Base-by-base conservation (phyloP, 306 rosid genomes). In the Ceratonia siliqua region DNA sequence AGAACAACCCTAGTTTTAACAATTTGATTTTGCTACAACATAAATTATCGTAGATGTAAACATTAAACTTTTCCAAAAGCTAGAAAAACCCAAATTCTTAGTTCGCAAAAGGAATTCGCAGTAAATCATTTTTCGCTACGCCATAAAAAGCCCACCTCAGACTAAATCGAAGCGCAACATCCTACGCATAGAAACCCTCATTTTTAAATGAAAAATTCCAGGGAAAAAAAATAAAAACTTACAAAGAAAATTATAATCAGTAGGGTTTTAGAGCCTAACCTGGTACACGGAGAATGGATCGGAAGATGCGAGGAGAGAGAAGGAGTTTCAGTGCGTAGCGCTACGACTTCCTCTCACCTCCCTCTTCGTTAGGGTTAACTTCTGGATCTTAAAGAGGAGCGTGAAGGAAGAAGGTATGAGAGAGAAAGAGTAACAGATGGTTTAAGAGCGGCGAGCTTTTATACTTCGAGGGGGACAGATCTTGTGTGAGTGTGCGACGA, bases 321-420 rank as follows among this genome's bases (percentile, higher is more conserved):
- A 74, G 63, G 21, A 42, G 24, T 33, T 52, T 15, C 33, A 7
- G 62, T 36, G 28, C 13, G 69, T 74, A 3, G 77, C 68, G 33
- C 14, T 30, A 78, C 68, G 66, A 49, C 78, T 67, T 83, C 71
- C 82, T 73, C 83, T 76, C 79, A 46, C 83, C 86, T 79, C 82
- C 79, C 70, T 45, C 56, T 42, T 85, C 38, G 79, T 72, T 80
- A 85, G 90, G 92, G 88, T 84, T 85, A 75, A 81, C 62, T 4
- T 58, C 76, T 53, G 84, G 83, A 78, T 81, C 90, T 56, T 72
- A 74, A 84, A 76, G 86, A 85, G 68, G 83, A 75, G 73, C 52
- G 88, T 70, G 78, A 74, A 53, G 73, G 43, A 73, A 41, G 53
- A 58, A 53, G n/a, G 39, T 14, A 20, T 24, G 79, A 21, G 62